Conservation (phyloP, 2,329 filamentous ascomycete genomes). For the Phialophora tarda region DNA sequence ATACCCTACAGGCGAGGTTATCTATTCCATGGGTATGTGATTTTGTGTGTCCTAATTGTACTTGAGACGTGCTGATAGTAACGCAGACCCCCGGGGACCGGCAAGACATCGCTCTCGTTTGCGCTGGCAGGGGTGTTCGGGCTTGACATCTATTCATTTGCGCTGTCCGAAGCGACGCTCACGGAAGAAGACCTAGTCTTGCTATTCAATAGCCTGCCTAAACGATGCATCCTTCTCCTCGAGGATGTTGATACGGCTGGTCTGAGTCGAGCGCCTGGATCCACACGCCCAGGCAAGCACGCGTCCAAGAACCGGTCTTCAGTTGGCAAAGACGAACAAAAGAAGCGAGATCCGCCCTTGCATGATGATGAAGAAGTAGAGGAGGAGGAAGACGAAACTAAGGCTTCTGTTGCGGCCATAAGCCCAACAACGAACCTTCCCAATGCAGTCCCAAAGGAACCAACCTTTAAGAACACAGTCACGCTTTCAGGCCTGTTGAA, state of each 20-base stretch:
- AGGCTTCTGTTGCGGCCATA: neutral
- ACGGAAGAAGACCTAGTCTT: slow-evolving; percentile 66
- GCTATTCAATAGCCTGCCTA: slow-evolving; percentile 66
- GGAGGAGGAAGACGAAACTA: slow-evolving; percentile 3
- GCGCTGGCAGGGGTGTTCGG: slow-evolving; percentile 70
- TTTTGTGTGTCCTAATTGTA: neutral
- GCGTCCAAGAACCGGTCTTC: neutral
- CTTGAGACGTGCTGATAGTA: neutral
- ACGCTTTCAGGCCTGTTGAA: slow-evolving; percentile 80
- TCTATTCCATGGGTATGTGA: slow-evolving; percentile 64
- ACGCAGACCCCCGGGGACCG: slow-evolving; percentile 69
- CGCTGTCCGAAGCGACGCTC: slow-evolving; percentile 63
- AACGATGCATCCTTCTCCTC: slow-evolving; percentile 68
- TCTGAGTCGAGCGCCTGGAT: slow-evolving; percentile 42
- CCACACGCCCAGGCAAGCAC: neutral
- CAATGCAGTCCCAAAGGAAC: slow-evolving; percentile 4
- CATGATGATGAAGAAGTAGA: slow-evolving; percentile 2
- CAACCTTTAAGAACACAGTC: slow-evolving; percentile 49
- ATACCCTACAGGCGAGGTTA: slow-evolving; percentile 79
- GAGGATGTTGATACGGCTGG: slow-evolving; percentile 73
- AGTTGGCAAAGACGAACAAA: slow-evolving; percentile 2
- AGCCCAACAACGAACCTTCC: slow-evolving; percentile 13
- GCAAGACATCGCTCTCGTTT: slow-evolving; percentile 73
- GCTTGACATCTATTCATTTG: slow-evolving; percentile 70
- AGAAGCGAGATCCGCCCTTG: neutral